Conservation (phyloP, 75 land plant species). For the Ceratopteris richardii region DNA sequence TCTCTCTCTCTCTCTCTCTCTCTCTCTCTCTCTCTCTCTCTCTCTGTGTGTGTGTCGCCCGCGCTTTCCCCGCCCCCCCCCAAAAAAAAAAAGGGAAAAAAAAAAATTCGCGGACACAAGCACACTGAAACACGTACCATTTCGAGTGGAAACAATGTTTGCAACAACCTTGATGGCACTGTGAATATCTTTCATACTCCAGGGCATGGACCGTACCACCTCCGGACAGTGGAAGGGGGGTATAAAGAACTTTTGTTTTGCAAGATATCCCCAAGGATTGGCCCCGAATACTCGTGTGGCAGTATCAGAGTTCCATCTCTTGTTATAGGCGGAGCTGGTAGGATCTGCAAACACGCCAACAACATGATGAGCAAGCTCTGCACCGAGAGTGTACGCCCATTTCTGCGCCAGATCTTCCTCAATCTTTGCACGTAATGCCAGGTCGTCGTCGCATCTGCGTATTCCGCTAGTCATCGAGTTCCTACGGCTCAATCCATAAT, state of each 20-base stretch:
- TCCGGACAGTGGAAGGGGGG: background rate
- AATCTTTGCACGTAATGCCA: background rate
- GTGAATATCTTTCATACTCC: background rate
- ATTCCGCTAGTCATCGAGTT: background rate
- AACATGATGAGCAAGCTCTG: slow-evolving; percentile 1
- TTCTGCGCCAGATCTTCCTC: background rate
- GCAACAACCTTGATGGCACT: background rate
- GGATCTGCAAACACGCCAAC: slow-evolving; percentile 2
- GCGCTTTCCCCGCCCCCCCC: too few relatives aligned
- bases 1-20: too few relatives aligned
- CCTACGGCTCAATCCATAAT: background rate
- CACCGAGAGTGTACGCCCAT: slow-evolving; percentile 2
- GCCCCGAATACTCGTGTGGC: background rate
- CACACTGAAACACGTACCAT: background rate
- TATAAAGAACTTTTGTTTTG: background rate
- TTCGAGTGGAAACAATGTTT: background rate
- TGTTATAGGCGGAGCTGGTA: background rate
- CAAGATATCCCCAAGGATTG: background rate
- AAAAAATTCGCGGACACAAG: too few relatives aligned
- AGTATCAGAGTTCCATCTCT: background rate
- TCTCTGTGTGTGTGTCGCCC: too few relatives aligned
- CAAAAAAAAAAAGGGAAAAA: too few relatives aligned
- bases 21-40: too few relatives aligned
- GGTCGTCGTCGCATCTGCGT: background rate
- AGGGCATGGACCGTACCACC: background rate